These are phyloP conservation scores for Lophiostoma macrostomum DNA, from an alignment of 495 filamentous ascomycete genomes.

Conservation along the genomic window DNA sequence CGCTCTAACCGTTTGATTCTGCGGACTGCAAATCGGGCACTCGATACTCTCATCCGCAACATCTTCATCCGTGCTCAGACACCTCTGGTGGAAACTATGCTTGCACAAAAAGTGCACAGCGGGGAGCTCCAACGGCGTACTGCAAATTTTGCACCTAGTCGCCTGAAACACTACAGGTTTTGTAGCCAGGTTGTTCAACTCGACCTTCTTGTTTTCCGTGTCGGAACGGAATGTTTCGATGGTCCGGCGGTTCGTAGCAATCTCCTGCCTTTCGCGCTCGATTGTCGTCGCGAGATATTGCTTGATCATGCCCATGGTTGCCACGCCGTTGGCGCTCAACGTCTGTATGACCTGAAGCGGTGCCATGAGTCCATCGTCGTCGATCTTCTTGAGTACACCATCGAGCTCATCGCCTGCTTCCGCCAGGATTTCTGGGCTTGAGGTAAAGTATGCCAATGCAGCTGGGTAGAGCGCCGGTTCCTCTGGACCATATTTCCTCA, in stretches of 20 bases:
- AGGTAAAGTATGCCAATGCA: conserved; percentile 90
- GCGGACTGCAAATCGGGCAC: conserved; percentile 77
- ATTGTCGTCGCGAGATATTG: conserved; percentile 86
- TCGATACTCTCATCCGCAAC: conserved; percentile 64
- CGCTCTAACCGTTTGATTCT: conserved; percentile 81
- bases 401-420: conserved; percentile 87
- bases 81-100: conserved; percentile 91
- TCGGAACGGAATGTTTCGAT: conserved; percentile 83
- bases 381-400: conserved; percentile 77
- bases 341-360: conserved; percentile 96
- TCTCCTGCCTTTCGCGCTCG: conserved; percentile 80
- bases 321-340: conserved; percentile 76
- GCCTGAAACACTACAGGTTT: conserved; percentile 90
- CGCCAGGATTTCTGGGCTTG: conserved; percentile 71
- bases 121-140: conserved; percentile 71
- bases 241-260: conserved; percentile 76
- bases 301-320: conserved; percentile 96
- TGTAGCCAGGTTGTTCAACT: conserved; percentile 68
- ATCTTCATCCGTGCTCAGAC: conserved; percentile 51
- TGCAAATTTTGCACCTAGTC: conserved; percentile 79
- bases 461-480: conserved; percentile 93
- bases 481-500: conserved; percentile 85
- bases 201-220: conserved; percentile 71
- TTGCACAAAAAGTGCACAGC: conserved; percentile 95
- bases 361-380: conserved; percentile 87